Evolutionary conservation across 306 rosid genomes (phyloP).

Genomic region (Hylodesmum podocarpum): DNA sequence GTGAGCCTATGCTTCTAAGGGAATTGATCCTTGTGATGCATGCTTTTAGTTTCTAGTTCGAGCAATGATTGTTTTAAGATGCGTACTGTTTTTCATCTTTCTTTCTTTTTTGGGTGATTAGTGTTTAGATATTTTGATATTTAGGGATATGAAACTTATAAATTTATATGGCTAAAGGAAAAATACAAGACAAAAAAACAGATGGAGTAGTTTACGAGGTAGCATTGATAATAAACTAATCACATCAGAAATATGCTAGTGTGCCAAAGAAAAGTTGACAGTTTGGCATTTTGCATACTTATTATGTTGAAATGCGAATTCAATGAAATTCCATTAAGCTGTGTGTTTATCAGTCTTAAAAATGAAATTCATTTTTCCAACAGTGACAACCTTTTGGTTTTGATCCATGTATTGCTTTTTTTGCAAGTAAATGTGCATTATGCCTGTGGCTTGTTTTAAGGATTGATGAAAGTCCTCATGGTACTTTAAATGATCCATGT

Average conservation of each 20-base stretch:
- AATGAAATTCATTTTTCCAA: neutral
- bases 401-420: neutral
- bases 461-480: neutral
- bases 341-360: neutral
- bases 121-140: constrained; percentile 2
- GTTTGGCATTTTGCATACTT: neutral
- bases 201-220: neutral
- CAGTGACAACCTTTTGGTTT: neutral
- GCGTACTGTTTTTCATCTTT: neutral
- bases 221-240: neutral
- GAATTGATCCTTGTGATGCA: neutral
- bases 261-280: constrained; percentile 3
- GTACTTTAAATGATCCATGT: neutral
- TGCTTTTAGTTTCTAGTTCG: neutral
- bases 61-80: neutral
- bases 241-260: neutral
- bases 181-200: constrained; percentile 31
- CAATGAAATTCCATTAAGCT: neutral
- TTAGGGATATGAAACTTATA: neutral
- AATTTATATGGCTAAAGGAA: constrained; percentile 18
- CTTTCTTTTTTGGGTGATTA: neutral
- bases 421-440: neutral
- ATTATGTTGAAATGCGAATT: constrained; percentile 18
- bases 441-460: constrained; percentile 37
- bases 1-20: constrained; percentile 31